These are phyloP conservation scores for Anacardium occidentale DNA, from an alignment of 345 rosid species.

Conservation along the genomic window DNA sequence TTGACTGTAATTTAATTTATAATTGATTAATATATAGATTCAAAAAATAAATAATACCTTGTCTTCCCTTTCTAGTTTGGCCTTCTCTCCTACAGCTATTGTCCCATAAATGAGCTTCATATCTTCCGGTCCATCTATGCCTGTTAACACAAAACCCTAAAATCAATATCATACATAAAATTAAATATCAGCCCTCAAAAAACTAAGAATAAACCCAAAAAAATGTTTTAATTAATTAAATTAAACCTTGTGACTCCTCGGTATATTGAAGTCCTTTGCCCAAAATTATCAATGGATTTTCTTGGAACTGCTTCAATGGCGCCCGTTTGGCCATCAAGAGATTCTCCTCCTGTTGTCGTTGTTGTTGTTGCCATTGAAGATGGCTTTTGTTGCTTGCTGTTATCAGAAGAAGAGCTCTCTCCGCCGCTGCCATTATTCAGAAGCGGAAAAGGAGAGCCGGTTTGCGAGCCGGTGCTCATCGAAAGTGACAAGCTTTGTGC, in stretches of 20 bases:
- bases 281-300: slow-evolving; percentile 76
- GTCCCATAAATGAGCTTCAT: slow-evolving; percentile 85
- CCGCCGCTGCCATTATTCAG: slow-evolving; percentile 27
- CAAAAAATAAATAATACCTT: slow-evolving; percentile 35
- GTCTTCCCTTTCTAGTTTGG: slow-evolving; percentile 88
- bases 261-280: slow-evolving; percentile 91
- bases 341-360: not conserved
- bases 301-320: slow-evolving; percentile 48
- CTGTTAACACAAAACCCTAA: slow-evolving; percentile 34
- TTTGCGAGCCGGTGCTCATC: slow-evolving; percentile 52
- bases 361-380: not conserved
- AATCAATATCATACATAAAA: slow-evolving; percentile 14
- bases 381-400: slow-evolving; percentile 34
- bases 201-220: not conserved
- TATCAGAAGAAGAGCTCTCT: slow-evolving; percentile 37
- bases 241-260: slow-evolving; percentile 88
- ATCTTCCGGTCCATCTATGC: slow-evolving; percentile 90
- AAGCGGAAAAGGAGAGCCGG: slow-evolving; percentile 33
- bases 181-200: slow-evolving; percentile 4
- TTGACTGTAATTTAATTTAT: not conserved
- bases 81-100: slow-evolving; percentile 86
- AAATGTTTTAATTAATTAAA: no score
- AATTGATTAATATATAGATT: not conserved
- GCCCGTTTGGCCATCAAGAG: slow-evolving; percentile 20
- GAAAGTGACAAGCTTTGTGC: slow-evolving; percentile 66